Evolutionary conservation across 805 yeast genomes (phyloP).

Genomic region (Pichia ethanolica): DNA sequence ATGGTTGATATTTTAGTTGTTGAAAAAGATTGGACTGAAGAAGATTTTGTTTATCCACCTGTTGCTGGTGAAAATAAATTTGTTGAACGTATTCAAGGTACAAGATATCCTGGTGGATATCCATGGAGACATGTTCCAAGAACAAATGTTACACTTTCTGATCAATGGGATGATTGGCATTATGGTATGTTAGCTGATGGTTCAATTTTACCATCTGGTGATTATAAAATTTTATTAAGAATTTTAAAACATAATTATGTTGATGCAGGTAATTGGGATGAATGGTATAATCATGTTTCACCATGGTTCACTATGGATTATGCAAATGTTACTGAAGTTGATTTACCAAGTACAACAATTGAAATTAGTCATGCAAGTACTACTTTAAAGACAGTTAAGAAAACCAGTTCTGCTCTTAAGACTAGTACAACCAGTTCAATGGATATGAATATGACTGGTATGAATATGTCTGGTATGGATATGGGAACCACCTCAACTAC

Average conservation of each 20-base stretch:
- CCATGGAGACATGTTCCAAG: constrained; percentile 4
- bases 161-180: constrained; percentile 9
- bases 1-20: constrained; percentile 5
- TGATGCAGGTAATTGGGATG: constrained; percentile 1
- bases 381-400: background rate
- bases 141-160: background rate
- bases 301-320: constrained; percentile 5
- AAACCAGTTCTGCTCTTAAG: background rate
- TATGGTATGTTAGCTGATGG: constrained; percentile 1
- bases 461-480: background rate
- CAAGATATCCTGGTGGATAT: background rate
- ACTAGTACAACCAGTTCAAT: background rate
- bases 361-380: background rate
- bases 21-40: constrained; percentile 7
- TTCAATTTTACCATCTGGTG: constrained; percentile 2
- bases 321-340: background rate
- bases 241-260: constrained; percentile 2
- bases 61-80: constrained; percentile 2
- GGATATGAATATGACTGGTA: background rate
- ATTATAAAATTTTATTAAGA: constrained; percentile 5
- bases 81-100: constrained; percentile 1
- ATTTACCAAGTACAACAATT: background rate
- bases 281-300: constrained; percentile 6
- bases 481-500: background rate
- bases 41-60: constrained; percentile 5